Evolutionary conservation across 805 yeast genomes (phyloP).

Genomic region (Grigorovia jiainica): DNA sequence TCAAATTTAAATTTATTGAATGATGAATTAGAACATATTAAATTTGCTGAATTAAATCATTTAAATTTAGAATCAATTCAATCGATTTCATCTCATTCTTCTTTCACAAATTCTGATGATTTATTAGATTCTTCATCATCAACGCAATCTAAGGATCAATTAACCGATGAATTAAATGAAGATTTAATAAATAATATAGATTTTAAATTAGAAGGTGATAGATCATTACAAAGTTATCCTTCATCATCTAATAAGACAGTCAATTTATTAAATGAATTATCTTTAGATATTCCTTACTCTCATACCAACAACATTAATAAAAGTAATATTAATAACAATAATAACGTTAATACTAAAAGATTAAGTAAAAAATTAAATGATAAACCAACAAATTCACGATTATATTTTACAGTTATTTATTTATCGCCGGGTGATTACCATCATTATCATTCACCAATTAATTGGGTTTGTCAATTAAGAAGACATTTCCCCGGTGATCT

Average conservation of each 20-base stretch:
- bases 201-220: slow-evolving; percentile 62
- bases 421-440: slow-evolving; percentile 98
- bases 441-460: slow-evolving; percentile 89
- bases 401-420: slow-evolving; percentile 85
- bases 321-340: background rate
- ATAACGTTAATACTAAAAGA: background rate
- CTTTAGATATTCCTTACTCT: slow-evolving; percentile 13
- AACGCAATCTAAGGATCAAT: too few relatives aligned
- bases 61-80: slow-evolving; percentile 31
- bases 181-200: slow-evolving; percentile 27
- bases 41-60: slow-evolving; percentile 72
- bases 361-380: slow-evolving; percentile 5
- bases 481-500: slow-evolving; percentile 95
- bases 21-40: slow-evolving; percentile 44
- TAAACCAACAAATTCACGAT: slow-evolving; percentile 40
- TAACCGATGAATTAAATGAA: too few relatives aligned
- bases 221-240: slow-evolving; percentile 33
- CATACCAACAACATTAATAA: slow-evolving; percentile 3
- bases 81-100: background rate
- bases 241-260: slow-evolving; percentile 25
- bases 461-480: slow-evolving; percentile 90
- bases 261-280: slow-evolving; percentile 31
- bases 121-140: background rate
- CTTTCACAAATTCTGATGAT: slow-evolving; percentile 3
- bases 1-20: slow-evolving; percentile 25